A percentile compares a stretch with the other conserved stretches of the same genome.
These are phyloP conservation scores for Capsicum pubescens DNA, from an alignment of 257 asterid species.

Conservation along the genomic window DNA sequence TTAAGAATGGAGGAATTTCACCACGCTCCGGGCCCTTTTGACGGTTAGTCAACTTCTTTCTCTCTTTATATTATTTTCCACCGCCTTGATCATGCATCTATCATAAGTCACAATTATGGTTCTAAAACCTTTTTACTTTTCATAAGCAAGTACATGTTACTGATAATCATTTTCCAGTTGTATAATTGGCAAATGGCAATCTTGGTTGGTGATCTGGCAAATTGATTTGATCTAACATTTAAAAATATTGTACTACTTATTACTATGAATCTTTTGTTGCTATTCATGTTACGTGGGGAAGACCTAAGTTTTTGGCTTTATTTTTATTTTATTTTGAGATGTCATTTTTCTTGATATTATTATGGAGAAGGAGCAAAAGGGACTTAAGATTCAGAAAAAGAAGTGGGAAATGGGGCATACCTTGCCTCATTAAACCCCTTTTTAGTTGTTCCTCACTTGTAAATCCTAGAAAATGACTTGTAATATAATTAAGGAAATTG, in stretches of 20 bases:
- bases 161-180: background rate
- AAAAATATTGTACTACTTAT: background rate
- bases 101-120: background rate
- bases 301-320: background rate
- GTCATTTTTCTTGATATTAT: slow-evolving; percentile 28
- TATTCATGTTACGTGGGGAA: slow-evolving; percentile 23
- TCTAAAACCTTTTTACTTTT: background rate
- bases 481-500: slow-evolving; percentile 23
- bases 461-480: background rate
- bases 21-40: too few relatives aligned
- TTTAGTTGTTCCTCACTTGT: slow-evolving; percentile 40
- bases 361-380: slow-evolving; percentile 33
- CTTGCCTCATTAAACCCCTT: slow-evolving; percentile 28
- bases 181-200: background rate
- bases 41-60: too few relatives aligned
- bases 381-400: slow-evolving; percentile 23
- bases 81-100: too few relatives aligned
- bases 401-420: slow-evolving; percentile 39
- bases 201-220: background rate
- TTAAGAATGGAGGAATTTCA: too few relatives aligned
- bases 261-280: slow-evolving; percentile 9
- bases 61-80: too few relatives aligned
- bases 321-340: background rate
- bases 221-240: background rate
- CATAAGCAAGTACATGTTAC: slow-evolving; percentile 9